Evolutionary conservation across 768 basidiomycete genomes (phyloP).

Genomic region (Lentinus brumalis): DNA sequence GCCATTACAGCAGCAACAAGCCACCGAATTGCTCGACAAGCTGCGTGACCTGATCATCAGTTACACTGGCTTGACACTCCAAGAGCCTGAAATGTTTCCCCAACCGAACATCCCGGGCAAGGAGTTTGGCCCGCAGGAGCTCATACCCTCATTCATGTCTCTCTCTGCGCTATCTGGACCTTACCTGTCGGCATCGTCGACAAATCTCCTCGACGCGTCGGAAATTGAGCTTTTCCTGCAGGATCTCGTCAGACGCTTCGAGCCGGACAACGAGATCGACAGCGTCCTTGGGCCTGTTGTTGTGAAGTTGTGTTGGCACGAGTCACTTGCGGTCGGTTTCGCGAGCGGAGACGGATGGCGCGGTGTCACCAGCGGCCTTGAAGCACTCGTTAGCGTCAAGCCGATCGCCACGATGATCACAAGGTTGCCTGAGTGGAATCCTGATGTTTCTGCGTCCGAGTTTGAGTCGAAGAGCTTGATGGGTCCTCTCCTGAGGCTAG

Average conservation of each 20-base stretch:
- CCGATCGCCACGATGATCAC: slow-evolving; percentile 82
- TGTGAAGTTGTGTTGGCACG: slow-evolving; percentile 59
- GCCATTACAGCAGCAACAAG: slow-evolving; percentile 62
- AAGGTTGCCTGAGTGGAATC: slow-evolving; percentile 73
- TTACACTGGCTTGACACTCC: slow-evolving; percentile 85
- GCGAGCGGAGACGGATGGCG: slow-evolving; percentile 84
- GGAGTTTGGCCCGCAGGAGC: slow-evolving; percentile 75
- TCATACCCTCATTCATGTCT: slow-evolving; percentile 79
- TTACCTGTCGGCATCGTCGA: slow-evolving; percentile 50
- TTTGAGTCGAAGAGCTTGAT: slow-evolving; percentile 73
- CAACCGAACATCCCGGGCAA: slow-evolving; percentile 70
- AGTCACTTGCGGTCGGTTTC: slow-evolving; percentile 69
- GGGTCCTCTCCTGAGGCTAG: slow-evolving; percentile 83
- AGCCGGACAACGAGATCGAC: slow-evolving; percentile 76
- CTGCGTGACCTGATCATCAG: slow-evolving; percentile 82
- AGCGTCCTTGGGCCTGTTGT: slow-evolving; percentile 79
- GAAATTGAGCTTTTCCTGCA: slow-evolving; percentile 82
- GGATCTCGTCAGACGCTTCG: slow-evolving; percentile 82
- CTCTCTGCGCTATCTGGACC: slow-evolving; percentile 70
- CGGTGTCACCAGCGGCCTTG: slow-evolving; percentile 79
- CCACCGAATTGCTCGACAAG: slow-evolving; percentile 67
- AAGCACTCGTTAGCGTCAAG: slow-evolving; percentile 80
- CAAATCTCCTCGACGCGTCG: slow-evolving; percentile 56
- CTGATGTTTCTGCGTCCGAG: slow-evolving; percentile 56
- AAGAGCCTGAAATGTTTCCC: slow-evolving; percentile 94